These are phyloP conservation scores for Pirum gemmata DNA, from an alignment of 78 protist genomes.

Conservation along the genomic window DNA sequence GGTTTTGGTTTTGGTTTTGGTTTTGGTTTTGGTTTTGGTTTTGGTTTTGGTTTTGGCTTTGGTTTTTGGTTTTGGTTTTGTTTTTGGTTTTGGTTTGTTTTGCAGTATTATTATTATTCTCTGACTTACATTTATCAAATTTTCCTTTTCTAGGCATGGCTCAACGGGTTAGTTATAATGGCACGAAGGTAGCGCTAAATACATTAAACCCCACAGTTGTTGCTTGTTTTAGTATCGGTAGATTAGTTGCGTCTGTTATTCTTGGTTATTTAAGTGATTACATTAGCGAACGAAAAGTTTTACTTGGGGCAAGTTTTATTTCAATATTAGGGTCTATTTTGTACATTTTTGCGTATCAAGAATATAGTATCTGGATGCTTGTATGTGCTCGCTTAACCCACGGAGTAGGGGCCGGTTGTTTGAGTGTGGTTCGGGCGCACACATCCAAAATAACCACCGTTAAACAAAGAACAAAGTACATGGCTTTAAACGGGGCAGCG, in stretches of 20 bases:
- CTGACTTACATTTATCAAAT: no score
- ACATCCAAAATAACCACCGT: slow-evolving; percentile 39
- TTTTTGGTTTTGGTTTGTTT: no score
- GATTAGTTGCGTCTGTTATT: not conserved
- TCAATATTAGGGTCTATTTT: not conserved
- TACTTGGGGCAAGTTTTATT: not conserved
- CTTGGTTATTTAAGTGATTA: slow-evolving; percentile 1
- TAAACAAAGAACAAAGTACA: slow-evolving; percentile 14
- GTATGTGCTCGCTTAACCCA: slow-evolving; percentile 20
- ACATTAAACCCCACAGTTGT: no score
- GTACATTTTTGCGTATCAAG: not conserved
- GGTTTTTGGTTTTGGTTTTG: no score
- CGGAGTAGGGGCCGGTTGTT: slow-evolving; percentile 6
- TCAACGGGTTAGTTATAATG: no score
- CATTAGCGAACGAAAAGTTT: slow-evolving; percentile 9
- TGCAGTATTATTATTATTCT: no score
- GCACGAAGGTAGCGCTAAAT: no score
- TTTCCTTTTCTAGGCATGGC: no score
- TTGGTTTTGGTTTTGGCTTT: no score
- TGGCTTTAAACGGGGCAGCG: slow-evolving; percentile 46
- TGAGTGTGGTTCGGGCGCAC: slow-evolving; percentile 27
- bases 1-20: no score
- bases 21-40: no score
- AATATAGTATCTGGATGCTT: not conserved
- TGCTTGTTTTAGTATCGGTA: slow-evolving; percentile 1